Evolutionary conservation across 2,329 filamentous ascomycete genomes (phyloP).

Genomic region (Aphanoascus verrucosus): DNA sequence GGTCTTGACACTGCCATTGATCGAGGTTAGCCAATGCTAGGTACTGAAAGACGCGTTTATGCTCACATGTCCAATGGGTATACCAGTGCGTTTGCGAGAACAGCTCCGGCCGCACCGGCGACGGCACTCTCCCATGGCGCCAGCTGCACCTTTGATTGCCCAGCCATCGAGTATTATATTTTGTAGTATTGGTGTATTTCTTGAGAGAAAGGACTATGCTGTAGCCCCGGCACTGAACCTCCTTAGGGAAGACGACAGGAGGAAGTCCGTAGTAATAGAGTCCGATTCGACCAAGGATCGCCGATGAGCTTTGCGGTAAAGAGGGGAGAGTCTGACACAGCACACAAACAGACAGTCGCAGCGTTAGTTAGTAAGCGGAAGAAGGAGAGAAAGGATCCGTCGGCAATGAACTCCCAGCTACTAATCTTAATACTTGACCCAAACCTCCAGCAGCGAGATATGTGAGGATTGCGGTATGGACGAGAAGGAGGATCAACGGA

Average conservation of each 20-base stretch:
- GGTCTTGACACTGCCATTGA: conserved; percentile 70
- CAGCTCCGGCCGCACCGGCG: conserved; percentile 83
- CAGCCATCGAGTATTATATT: conserved; percentile 35
- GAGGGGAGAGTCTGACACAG: too few relatives aligned
- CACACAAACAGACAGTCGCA: background rate
- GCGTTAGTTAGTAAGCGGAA: background rate
- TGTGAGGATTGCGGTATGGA: background rate
- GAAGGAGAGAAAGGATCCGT: conserved; percentile 1
- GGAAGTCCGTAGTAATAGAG: too few relatives aligned
- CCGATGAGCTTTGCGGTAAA: background rate
- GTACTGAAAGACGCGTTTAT: background rate
- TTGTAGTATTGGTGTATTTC: background rate
- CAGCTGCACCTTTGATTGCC: conserved; percentile 56
- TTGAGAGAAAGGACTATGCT: background rate
- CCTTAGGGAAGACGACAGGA: too few relatives aligned
- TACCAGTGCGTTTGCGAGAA: conserved; percentile 87
- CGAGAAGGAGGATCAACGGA: background rate
- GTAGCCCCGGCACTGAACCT: background rate
- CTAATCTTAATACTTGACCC: background rate
- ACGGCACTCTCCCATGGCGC: conserved; percentile 90
- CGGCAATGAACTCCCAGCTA: background rate
- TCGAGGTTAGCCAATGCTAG: background rate
- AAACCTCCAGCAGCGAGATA: background rate
- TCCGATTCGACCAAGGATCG: too few relatives aligned
- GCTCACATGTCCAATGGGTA: conserved; percentile 94